A percentile compares a stretch with the other conserved stretches of the same genome.
These are phyloP conservation scores for Xylaria scruposa DNA, from an alignment of 495 filamentous ascomycete genomes.

Conservation along the genomic window DNA sequence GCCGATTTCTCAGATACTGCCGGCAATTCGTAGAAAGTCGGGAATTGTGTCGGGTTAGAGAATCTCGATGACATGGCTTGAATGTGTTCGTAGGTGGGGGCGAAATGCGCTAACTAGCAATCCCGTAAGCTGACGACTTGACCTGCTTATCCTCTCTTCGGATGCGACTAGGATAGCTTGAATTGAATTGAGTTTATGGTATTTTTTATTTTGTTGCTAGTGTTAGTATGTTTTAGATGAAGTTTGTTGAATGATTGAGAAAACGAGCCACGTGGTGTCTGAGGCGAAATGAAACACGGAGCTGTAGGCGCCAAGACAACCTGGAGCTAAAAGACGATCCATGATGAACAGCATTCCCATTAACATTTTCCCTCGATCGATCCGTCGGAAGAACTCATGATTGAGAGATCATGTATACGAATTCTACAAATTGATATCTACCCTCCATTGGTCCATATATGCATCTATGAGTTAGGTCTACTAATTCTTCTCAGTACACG, in stretches of 20 bases:
- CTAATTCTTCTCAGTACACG: neutral
- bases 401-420: too few species aligned
- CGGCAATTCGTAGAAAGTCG: constrained; percentile 34
- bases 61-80: constrained; percentile 17
- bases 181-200: too few species aligned
- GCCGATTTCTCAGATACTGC: neutral
- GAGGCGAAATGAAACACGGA: constrained; percentile 19
- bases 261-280: neutral
- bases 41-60: constrained; percentile 35
- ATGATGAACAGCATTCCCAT: neutral
- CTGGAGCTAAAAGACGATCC: neutral
- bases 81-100: neutral
- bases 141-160: neutral
- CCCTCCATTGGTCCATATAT: neutral
- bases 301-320: constrained; percentile 1
- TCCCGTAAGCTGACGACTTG: too few species aligned
- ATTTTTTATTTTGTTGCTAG: too few species aligned
- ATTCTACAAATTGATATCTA: neutral
- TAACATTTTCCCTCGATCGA: neutral
- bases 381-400: neutral
- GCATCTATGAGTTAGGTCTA: neutral
- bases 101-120: neutral
- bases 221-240: neutral
- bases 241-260: neutral
- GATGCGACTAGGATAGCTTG: neutral